Conservation (phyloP, 306 rosid genomes). For the Acacia melanoxylon region DNA sequence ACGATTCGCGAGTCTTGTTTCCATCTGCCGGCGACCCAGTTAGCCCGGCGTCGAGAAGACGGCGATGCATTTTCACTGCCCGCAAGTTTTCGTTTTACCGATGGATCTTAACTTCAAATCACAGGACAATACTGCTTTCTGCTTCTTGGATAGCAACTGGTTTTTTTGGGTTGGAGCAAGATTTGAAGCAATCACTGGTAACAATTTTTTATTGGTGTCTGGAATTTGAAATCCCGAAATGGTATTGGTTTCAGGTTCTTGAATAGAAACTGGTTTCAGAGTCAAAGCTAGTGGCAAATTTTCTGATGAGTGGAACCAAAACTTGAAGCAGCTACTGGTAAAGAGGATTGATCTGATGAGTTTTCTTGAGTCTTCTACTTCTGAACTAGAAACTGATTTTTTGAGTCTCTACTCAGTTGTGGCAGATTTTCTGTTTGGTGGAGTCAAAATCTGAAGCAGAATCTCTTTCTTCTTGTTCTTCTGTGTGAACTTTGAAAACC, state of each 20-base stretch:
- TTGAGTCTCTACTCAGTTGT: slow-evolving; percentile 23
- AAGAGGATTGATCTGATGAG: not conserved
- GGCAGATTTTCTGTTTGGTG: not conserved
- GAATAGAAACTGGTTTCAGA: not conserved
- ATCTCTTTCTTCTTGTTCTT: not conserved
- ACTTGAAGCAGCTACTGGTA: not conserved
- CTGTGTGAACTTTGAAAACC: not conserved
- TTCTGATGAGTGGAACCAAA: not conserved
- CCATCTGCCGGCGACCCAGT: slow-evolving; percentile 40
- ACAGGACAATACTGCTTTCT: not conserved
- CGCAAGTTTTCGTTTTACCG: not conserved
- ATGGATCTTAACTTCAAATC: not conserved
- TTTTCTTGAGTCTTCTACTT: not conserved
- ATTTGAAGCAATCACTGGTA: slow-evolving; percentile 4
- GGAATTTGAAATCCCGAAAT: not conserved
- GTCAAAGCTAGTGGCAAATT: not conserved
- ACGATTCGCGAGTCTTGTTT: slow-evolving; percentile 39
- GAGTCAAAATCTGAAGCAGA: not conserved
- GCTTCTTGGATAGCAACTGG: not conserved
- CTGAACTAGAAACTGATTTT: not conserved
- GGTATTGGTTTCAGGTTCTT: not conserved
- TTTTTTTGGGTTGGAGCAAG: not conserved
- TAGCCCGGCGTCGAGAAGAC: slow-evolving; percentile 37
- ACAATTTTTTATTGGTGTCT: not conserved
- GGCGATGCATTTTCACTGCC: slow-evolving; percentile 33